Evolutionary conservation across 2,329 filamentous ascomycete genomes (phyloP), one percentile per base, ranked within the genome.

Genomic region (Diaporthe citrichinensis): DNA sequence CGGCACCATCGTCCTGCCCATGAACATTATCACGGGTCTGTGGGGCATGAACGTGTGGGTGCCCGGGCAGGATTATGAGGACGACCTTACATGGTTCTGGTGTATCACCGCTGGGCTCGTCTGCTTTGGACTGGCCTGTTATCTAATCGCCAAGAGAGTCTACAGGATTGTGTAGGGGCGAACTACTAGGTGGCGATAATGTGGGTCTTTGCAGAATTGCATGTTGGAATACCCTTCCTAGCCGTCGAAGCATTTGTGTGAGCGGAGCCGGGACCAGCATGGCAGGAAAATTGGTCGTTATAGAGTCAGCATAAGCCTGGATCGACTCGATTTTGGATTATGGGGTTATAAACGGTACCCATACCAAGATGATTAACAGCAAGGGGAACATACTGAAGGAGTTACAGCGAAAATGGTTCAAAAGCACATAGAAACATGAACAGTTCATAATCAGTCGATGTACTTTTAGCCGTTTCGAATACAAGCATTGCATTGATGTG

Each of bases 1-100:
- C 1, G 97, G 97, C 78, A 99, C 97, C 8, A 98, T 99, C 79
- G 96, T 99, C 4, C 87, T 99, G 74, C 97, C 97, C 15, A 98
- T 99, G 96, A 99, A 99, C 83, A 98, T 99, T 82, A 96, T 99
- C 81, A 98, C 97, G 3, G 97, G 97, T 79, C 92, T 98, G 80
- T 99, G 96, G 96, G 97, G 96, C 71, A 98, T 98, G 96, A 99
- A 99, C 88, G 94, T 96, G 49, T 95, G 95, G 88, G 97, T 99
- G 0, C 97, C 97, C 0, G 97, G 97, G 2, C 96, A 98, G 84
- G 93, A 96, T 61, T 87, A 92, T 76, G 95, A 97, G 78, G 89
- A 88, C 23, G 94, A 94, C 80, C 85, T 96, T 71, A 87, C 86
- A 34, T 97, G 94, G 94, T 97, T 96, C 83, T 91, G 89, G 82